Evolutionary conservation across 2,329 filamentous ascomycete species (phyloP).

Genomic region (Fusarium cicatricum): DNA sequence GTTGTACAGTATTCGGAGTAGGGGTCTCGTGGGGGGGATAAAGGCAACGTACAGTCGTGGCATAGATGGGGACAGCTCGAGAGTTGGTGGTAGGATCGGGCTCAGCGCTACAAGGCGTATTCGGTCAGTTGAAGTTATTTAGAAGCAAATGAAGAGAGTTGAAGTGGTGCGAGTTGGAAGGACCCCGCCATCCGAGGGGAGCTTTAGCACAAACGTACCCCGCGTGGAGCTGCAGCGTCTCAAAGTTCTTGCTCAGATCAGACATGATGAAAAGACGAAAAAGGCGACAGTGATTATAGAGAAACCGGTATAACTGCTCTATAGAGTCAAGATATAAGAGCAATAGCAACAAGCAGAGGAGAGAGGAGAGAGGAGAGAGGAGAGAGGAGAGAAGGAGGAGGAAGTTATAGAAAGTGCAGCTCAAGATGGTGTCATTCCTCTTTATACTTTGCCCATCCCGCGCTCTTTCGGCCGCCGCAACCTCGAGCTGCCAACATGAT

Average conservation of each 20-base stretch:
- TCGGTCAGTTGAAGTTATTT: constrained; percentile 11
- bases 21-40: neutral
- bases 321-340: constrained; percentile 26
- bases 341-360: constrained; percentile 7
- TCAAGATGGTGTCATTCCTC: constrained; percentile 21
- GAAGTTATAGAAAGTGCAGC: neutral
- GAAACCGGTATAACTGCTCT: neutral
- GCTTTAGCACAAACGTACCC: constrained; percentile 62
- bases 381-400: neutral
- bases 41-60: constrained; percentile 69
- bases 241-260: constrained; percentile 71
- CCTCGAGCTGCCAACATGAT: neutral
- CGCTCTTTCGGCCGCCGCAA: neutral
- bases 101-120: constrained; percentile 66
- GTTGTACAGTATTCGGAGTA: neutral
- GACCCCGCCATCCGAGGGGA: constrained; percentile 31
- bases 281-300: neutral
- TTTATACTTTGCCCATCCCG: constrained; percentile 36
- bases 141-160: neutral
- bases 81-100: constrained; percentile 85
- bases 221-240: constrained; percentile 87
- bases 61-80: constrained; percentile 94
- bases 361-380: neutral
- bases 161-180: constrained; percentile 1
- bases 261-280: constrained; percentile 42